These are phyloP conservation scores for Cryptococcus floricola DNA, from an alignment of 1,284 basidiomycete genomes.

Conservation along the genomic window DNA sequence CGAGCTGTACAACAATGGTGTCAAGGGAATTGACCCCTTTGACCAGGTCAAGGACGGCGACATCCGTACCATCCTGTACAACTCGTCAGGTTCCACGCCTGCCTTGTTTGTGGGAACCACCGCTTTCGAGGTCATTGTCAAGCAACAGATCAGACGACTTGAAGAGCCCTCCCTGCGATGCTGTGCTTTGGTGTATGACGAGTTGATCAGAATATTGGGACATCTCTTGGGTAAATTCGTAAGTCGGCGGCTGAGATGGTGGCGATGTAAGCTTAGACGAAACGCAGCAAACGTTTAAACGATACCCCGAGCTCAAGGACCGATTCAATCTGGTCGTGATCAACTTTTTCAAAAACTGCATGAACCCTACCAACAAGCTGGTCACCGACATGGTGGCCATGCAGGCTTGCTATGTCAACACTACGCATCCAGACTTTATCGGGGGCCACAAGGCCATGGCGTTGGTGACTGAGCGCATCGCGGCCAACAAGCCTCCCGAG, in stretches of 20 bases:
- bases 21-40: conserved; percentile 94
- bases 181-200: conserved; percentile 91
- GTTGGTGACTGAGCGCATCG: conserved; percentile 79
- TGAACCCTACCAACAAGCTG: conserved; percentile 91
- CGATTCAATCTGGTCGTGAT: conserved; percentile 93
- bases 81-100: conserved; percentile 94
- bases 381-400: conserved; percentile 89
- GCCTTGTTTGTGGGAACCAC: conserved; percentile 93
- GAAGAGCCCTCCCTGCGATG: conserved; percentile 93
- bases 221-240: conserved; percentile 86
- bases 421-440: conserved; percentile 98
- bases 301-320: conserved; percentile 89
- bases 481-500: conserved; percentile 66
- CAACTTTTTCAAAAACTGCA: conserved; percentile 90
- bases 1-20: conserved; percentile 93
- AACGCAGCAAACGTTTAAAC: conserved; percentile 80
- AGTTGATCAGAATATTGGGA: conserved; percentile 89
- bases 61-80: conserved; percentile 92
- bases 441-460: conserved; percentile 95
- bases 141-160: conserved; percentile 94
- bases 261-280: not conserved
- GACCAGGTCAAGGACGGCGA: conserved; percentile 98
- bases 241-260: conserved; percentile 45
- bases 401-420: conserved; percentile 98
- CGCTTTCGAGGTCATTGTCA: conserved; percentile 96